Evolutionary conservation across 1,284 basidiomycete species (phyloP), one percentile per base, ranked within the genome.

Genomic region (Laetiporus sulphureus): DNA sequence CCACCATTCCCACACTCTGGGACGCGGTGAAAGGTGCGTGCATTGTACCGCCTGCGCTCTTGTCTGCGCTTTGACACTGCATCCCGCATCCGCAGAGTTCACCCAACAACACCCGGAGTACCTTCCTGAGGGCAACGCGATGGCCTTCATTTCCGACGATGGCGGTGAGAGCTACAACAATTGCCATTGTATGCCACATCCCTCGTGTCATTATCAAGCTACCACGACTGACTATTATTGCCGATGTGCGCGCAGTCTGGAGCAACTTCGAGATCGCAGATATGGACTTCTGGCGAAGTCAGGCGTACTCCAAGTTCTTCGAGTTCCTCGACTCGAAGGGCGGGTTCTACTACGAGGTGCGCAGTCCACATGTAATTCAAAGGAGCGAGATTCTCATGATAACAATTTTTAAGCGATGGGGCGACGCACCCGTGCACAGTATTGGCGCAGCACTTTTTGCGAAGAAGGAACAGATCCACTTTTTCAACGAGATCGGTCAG

Each of bases 341-440:
- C 23, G 84, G 84, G 2, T 83, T 84, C 60, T 82, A 80, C 61
- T 83, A 85, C 53, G 81, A 84, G 73, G 71, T 70, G 37, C 20
- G 53, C 20, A n/a, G n/a, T n/a, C n/a, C n/a, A n/a, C n/a, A n/a
- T n/a, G n/a, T n/a, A n/a, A n/a, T n/a, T n/a, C n/a, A n/a, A n/a
- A n/a, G n/a, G n/a, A n/a, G n/a, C n/a, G n/a, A n/a, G n/a, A n/a
- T n/a, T n/a, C n/a, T n/a, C n/a, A n/a, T n/a, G n/a, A n/a, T n/a
- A n/a, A n/a, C n/a, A n/a, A n/a, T n/a, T n/a, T n/a, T n/a, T n/a
- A 41, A 71, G 65, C 69, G 77, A 16, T 80, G 79, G 79, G 83
- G 83, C 31, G 83, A 87, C 54, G 85, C 84, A 3, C 84, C 82
- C 1, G 78, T 86, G 2, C 82, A 86, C 56, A 79, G 75, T 32